Base-by-base conservation (phyloP, 345 rosid species). In the Salix purpurea region DNA sequence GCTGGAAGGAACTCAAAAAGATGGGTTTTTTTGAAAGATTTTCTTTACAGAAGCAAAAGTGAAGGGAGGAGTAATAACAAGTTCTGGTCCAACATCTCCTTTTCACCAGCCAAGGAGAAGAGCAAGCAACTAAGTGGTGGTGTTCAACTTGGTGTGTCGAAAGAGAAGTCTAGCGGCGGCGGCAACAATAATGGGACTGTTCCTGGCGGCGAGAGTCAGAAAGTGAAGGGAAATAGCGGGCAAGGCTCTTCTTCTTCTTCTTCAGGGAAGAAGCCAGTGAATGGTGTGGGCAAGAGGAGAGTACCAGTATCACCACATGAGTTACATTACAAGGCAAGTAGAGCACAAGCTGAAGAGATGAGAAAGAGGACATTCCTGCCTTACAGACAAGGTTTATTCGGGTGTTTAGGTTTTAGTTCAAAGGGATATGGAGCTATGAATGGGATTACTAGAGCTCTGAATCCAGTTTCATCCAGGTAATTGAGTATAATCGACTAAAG, bases 331-430 rank as follows among this genome's bases (percentile, higher is more conserved):
- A 93, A 93, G 8, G 85, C 91, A 10, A 91, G 90, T 67, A 88
- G 94, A 86, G 98, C 98, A 34, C 99, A 96, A 44, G 94, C 97
- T 16, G 98, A 93, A 82, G 99, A 93, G 86, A 83, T 96, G 98
- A 96, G 89, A 89, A 96, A 91, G 91, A 93, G 86, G 85, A 96
- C 99, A 0, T 93, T 85, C 75, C 87, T 96, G 84, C 99, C 99
- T 36, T 96, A 96, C 80, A 87, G 94, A 70, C 97, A 96, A 82
- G 98, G 99, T 1, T 77, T 96, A 72, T 88, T 96, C n/a, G 99
- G 99, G 1, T 96, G 99, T 80, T 75, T 96, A 79, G 98, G 99
- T 58, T 96, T 96, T 67, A 96, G 95, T 79, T 96, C 99, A 3
- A 96, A 93, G 79, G 97, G 99, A 10, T 93, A 93, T 80, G 93